Evolutionary conservation across 345 rosid species (phyloP), one percentile per base, ranked within the genome.

Genomic region (Salix brachista): DNA sequence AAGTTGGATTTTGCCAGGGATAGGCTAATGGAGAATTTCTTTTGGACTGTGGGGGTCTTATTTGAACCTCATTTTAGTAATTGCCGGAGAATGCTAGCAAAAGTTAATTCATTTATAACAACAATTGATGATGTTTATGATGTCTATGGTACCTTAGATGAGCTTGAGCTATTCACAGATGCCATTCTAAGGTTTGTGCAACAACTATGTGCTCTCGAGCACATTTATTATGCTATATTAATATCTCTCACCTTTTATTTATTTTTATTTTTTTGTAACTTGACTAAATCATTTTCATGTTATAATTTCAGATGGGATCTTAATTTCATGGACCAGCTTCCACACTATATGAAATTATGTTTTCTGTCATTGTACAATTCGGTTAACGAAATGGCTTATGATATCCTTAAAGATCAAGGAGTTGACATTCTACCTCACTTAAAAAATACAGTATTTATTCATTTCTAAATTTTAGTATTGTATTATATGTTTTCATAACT

Each of bases 1-100:
- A 80, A 69, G 37, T 54, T 80, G 44, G 19, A 12, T 7, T 80
- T 74, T 54, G 25, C 70, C 1, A 80, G 75, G 71, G 67, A 75
- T 5, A 70, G 72, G 18, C 34, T 21, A 50, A 9, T 72, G 21
- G 73, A 78, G 68, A 39, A 66, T 58, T 72, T 66, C 67, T 54
- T 66, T 0, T 78, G 76, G 73, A 25, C 73, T 2, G 70, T 78
- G 13, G 81, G 76, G 19, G 0, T 19, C 3, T 25, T 5, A 41
- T 34, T 21, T 18, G 70, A 69, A 61, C 78, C 78, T 25, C 71
- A 75, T 42, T 54, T 58, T 41, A 67, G 61, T 37, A 25, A 70
- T 37, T 11, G 2, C 2, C 72, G 81, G 37, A 72, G 37, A 72
- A 52, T 48, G 46, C 10, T 12, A 3, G 10, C 77, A 0, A 54